Base-by-base conservation (phyloP, 1,284 basidiomycete genomes). In the Cystobasidiaceae sp. region DNA sequence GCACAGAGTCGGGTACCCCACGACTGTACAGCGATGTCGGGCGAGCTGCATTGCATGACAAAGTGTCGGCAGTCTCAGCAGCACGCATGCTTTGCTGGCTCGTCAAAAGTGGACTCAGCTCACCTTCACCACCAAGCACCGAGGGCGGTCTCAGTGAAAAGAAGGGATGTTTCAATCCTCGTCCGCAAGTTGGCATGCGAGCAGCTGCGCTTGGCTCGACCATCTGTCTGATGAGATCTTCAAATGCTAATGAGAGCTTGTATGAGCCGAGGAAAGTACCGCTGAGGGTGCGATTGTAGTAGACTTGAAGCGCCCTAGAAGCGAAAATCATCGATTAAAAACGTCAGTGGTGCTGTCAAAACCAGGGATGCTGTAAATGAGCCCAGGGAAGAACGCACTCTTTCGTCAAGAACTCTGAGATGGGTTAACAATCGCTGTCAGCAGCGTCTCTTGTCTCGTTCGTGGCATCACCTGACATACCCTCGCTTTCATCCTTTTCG, bases 191-290 rank as follows among this genome's bases (percentile, higher is more conserved):
- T 41, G 65, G 57, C 70, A 84, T 85, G 2, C 89, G 81, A 43
- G 85, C 72, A 68, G 87, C 85, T 11, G 86, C 85, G 72, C 87
- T 86, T 1, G 89, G 87, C 11, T 83, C 79, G 30, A 90, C 81
- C 90, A 92, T 90, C 55, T 84, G 79, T 21, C 82, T 81, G 7
- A 92, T 77, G 61, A 91, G 79, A 66, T 80, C 81, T 76, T 90
- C 88, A 58, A 78, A 60, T 69, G 80, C 77, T 58, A 81, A 80
- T 2, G 86, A 86, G 80, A 92, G 86, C 57, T 82, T 80, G 83
- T 85, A 93, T 32, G 77, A 69, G 28, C 80, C 91, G n/a, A 90
- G 81, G 89, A 93, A 94, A 71, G 84, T 84, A 11, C 91, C 91
- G 2, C 82, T 81, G 51, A 87, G 78, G 0, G 91, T 90, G 3